Conservation (phyloP, 192 early-diverging fungal genomes). For the Coemansia erecta region DNA sequence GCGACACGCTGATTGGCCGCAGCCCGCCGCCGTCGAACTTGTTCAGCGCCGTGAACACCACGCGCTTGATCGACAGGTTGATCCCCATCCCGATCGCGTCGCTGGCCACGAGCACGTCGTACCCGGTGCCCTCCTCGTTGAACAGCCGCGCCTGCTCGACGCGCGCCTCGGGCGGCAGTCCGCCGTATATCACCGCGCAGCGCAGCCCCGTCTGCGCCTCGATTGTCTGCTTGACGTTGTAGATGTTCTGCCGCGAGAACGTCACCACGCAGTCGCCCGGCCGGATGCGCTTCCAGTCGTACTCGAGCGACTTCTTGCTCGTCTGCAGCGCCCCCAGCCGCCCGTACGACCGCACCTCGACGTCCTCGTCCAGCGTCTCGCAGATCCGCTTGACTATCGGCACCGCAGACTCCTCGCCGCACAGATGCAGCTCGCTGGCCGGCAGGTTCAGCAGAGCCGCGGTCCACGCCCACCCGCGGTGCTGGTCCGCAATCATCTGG, state of each 20-base stretch:
- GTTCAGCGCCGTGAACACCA: slow-evolving; percentile 74
- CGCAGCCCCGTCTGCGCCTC: slow-evolving; percentile 69
- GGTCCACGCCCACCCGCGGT: slow-evolving; percentile 96
- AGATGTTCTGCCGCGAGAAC: slow-evolving; percentile 81
- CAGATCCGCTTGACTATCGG: slow-evolving; percentile 74
- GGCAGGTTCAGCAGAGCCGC: slow-evolving; percentile 76
- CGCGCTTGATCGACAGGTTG: slow-evolving; percentile 89
- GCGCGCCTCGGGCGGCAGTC: slow-evolving; percentile 90
- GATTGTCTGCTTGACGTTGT: slow-evolving; percentile 72
- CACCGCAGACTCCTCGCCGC: slow-evolving; percentile 87
- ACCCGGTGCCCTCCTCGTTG: slow-evolving; percentile 75
- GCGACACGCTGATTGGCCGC: slow-evolving; percentile 62
- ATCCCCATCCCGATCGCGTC: slow-evolving; percentile 98
- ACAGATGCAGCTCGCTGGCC: slow-evolving; percentile 87
- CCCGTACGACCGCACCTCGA: slow-evolving; percentile 75
- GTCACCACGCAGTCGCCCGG: slow-evolving; percentile 89
- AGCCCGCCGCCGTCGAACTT: slow-evolving; percentile 76
- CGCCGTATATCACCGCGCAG: slow-evolving; percentile 92
- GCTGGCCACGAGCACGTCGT: slow-evolving; percentile 86
- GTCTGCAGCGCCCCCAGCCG: slow-evolving; percentile 71
- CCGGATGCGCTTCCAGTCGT: slow-evolving; percentile 58
- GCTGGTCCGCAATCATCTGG: slow-evolving; percentile 86
- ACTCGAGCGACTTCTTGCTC: slow-evolving; percentile 54
- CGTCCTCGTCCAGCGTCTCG: slow-evolving; percentile 69
- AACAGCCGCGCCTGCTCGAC: slow-evolving; percentile 85